Evolutionary conservation across 257 asterid genomes (phyloP), one percentile per base, ranked within the genome.

Genomic region (Scutellaria minor): DNA sequence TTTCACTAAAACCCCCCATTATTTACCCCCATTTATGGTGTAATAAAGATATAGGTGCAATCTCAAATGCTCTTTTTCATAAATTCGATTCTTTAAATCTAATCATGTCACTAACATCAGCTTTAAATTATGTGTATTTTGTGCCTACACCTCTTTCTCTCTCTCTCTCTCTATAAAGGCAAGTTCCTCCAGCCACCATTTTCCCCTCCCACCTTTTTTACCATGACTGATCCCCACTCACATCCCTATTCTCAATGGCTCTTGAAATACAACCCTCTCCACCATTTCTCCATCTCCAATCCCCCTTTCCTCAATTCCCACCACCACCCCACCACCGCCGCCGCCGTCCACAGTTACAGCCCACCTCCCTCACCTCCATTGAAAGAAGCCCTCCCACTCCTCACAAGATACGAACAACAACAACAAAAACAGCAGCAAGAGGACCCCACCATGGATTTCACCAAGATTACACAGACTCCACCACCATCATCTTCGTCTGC

Each of bases 211-310:
- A 73, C 81, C 56, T 65, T 77, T 70, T 24, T 64, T 81, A 81
- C 79, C 64, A 88, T 88, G 94, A 74, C 79, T 70, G 87, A 87
- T 83, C 93, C 91, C 74, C 82, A 82, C 85, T 82, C 87, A 64
- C 76, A 79, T 80, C 78, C 68, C 73, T 76, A 77, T 45, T 40
- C 83, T 67, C 82, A 80, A 60, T 81, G 88, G 85, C 71, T 77
- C 68, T 69, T 77, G 85, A 84, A 87, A 82, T 64, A 78, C 82
- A 75, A 64, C 77, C 66, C 77, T 73, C 56, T 61, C 52, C 83
- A 69, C 73, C 81, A 78, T 44, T 72, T 70, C 66, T 48, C 81
- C 75, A 45, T 84, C 67, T 37, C 83, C 56, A 64, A 59, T 20
- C 71, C 81, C 37, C 74, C 80, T 31, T 31, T 3, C 37, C 37